Evolutionary conservation across 1,284 basidiomycete species (phyloP).

Genomic region (Golubevia pallescens): DNA sequence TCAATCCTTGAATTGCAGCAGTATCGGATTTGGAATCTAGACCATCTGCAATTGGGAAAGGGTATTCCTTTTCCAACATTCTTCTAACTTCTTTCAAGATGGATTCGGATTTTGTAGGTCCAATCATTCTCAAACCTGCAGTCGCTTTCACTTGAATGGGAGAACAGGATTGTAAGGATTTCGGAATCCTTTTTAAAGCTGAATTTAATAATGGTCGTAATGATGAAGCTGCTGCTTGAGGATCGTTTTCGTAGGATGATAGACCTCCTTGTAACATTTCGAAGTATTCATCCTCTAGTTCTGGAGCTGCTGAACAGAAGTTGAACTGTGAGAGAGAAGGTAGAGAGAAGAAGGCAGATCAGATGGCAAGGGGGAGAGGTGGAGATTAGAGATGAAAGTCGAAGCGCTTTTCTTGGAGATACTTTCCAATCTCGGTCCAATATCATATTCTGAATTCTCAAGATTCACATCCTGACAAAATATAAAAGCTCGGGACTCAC

Average conservation of each 20-base stretch:
- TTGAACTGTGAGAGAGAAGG: constrained; percentile 36
- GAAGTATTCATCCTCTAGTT: constrained; percentile 93
- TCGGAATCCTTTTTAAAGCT: constrained; percentile 79
- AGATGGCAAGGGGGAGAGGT: background rate
- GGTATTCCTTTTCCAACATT: constrained; percentile 74
- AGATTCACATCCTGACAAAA: no score
- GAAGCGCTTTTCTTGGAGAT: no score
- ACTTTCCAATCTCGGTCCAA: no score
- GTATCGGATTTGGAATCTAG: constrained; percentile 18
- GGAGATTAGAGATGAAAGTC: background rate
- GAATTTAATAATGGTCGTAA: constrained; percentile 82
- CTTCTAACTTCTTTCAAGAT: constrained; percentile 80
- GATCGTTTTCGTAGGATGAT: constrained; percentile 71
- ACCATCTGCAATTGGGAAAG: constrained; percentile 70
- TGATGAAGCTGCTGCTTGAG: constrained; percentile 76
- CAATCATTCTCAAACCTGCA: constrained; percentile 83
- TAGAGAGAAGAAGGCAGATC: no score
- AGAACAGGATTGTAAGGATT: constrained; percentile 74
- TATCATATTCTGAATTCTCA: no score
- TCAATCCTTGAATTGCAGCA: constrained; percentile 28
- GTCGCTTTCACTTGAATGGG: constrained; percentile 94
- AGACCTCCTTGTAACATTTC: constrained; percentile 82
- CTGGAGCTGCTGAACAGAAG: constrained; percentile 68
- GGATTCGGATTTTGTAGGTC: constrained; percentile 72
- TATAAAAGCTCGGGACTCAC: background rate